Conservation (phyloP, 352 stramenopile genomes). For the Achlya hypogyna region DNA sequence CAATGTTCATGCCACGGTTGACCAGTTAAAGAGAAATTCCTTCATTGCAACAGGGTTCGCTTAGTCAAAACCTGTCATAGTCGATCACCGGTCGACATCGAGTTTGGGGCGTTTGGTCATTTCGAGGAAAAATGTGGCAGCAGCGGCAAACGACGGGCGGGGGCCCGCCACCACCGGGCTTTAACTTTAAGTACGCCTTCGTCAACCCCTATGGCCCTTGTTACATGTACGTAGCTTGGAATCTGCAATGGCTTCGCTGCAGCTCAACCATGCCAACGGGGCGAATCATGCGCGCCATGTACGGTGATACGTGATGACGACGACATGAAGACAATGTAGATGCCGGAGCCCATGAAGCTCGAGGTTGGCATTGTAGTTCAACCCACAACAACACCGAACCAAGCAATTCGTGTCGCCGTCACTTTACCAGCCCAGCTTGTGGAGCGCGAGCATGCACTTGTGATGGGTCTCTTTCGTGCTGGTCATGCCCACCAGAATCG, state of each 20-base stretch:
- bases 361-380: constrained; percentile 3
- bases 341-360: neutral
- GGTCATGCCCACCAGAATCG: constrained; percentile 69
- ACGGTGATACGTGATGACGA: neutral
- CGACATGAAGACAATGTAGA: neutral
- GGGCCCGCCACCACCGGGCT: neutral
- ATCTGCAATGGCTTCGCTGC: neutral
- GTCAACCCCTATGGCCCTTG: neutral
- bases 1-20: no score
- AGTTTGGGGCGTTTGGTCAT: neutral
- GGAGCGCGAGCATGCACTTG: constrained; percentile 25
- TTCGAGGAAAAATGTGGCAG: neutral
- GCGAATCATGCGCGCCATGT: neutral
- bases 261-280: neutral
- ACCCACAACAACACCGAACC: neutral
- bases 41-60: no score
- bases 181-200: neutral
- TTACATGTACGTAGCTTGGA: neutral
- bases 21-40: no score
- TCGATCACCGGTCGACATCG: neutral
- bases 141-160: neutral
- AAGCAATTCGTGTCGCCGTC: neutral
- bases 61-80: neutral
- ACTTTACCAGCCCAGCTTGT: neutral
- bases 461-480: constrained; percentile 68